phyloP scores from a whole-genome alignment of 371 early-diverging fungal genomes.

The Actinomortierella wolfii region DNA sequence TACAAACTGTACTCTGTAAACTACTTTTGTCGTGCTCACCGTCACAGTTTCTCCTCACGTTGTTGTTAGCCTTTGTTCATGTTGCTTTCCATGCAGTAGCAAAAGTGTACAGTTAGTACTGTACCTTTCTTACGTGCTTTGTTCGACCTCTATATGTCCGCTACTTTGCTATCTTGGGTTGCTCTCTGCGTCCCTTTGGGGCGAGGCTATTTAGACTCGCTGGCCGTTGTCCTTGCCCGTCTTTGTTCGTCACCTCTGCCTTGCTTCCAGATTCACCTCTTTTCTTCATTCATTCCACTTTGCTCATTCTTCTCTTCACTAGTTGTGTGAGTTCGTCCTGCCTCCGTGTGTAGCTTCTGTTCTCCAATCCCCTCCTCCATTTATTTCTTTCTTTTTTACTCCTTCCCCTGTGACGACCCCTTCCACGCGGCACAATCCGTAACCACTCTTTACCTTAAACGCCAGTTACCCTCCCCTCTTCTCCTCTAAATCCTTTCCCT shows the following conservation, averaged over 20 bases:
- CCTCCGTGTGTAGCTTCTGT: background rate
- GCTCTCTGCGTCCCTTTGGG: background rate
- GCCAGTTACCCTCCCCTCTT: too few relatives aligned
- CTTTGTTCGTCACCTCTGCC: too few relatives aligned
- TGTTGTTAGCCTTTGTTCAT: too few relatives aligned
- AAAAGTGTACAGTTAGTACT: too few relatives aligned
- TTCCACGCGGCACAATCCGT: background rate
- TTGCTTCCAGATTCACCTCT: background rate
- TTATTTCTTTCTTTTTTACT: conserved; percentile 1
- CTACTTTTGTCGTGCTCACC: too few relatives aligned
- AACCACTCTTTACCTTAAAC: too few relatives aligned
- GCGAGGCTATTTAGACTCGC: background rate
- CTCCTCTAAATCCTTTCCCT: background rate
- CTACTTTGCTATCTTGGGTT: background rate
- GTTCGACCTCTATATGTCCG: background rate
- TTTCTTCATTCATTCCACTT: background rate
- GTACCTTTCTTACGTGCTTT: too few relatives aligned
- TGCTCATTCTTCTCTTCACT: background rate
- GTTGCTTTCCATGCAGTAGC: too few relatives aligned
- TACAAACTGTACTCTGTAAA: too few relatives aligned
- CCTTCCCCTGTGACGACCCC: conserved; percentile 15
- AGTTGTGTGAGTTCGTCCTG: background rate
- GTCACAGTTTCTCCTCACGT: too few relatives aligned
- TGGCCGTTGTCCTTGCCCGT: too few relatives aligned
- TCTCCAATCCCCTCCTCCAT: background rate